Percentiles rank a stretch among this genome's conserved stretches.
Conservation (phyloP, 2,329 filamentous ascomycete species). For the Volutella citrinella region DNA sequence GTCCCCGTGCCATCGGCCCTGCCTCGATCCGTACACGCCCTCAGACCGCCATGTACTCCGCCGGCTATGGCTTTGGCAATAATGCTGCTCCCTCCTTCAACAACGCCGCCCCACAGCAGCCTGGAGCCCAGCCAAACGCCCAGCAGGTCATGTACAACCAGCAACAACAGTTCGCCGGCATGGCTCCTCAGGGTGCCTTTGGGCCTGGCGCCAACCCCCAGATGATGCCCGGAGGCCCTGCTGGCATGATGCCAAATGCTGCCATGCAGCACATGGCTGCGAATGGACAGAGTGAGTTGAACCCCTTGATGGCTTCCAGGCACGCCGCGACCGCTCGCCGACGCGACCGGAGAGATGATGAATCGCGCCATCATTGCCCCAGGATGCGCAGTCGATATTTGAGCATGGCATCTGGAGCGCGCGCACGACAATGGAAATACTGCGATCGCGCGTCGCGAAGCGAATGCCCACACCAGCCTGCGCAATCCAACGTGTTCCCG, state of each 20-base stretch:
- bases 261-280: constrained; percentile 57
- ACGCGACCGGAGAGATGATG: constrained; percentile 1
- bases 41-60: constrained; percentile 46
- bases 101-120: constrained; percentile 38
- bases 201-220: constrained; percentile 48
- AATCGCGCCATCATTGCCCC: constrained; percentile 1
- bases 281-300: constrained; percentile 58
- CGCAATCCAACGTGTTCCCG: too few species aligned
- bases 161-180: constrained; percentile 52
- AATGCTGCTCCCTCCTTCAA: constrained; percentile 51
- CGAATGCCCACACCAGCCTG: too few species aligned
- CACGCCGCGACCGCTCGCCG: constrained; percentile 8
- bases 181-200: constrained; percentile 51
- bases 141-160: constrained; percentile 59
- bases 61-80: constrained; percentile 53
- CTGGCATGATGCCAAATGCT: constrained; percentile 62
- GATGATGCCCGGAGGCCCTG: constrained; percentile 54
- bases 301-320: constrained; percentile 24
- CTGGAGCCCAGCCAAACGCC: constrained; percentile 37
- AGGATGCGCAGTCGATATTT: too few species aligned
- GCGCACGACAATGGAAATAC: too few species aligned
- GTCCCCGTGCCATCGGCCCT: constrained; percentile 7
- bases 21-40: constrained; percentile 11
- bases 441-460: constrained; percentile 12
- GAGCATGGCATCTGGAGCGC: too few species aligned